A percentile compares a stretch with the other conserved stretches of the same genome.
These are phyloP conservation scores for Penicillium sp. DNA, from an alignment of 2,329 filamentous ascomycete genomes.

Conservation along the genomic window DNA sequence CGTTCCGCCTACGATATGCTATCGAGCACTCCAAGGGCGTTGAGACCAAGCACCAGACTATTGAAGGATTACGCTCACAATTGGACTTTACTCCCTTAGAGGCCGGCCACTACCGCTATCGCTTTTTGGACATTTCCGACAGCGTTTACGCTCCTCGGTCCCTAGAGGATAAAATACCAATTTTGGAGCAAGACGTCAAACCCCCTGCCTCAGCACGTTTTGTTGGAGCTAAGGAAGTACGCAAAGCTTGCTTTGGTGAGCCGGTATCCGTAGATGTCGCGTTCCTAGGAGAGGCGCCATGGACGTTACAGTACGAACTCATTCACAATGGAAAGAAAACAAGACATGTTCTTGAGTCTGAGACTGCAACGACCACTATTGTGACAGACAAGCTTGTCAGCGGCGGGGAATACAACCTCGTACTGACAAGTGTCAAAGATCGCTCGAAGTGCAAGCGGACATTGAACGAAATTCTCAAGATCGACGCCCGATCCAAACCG, in stretches of 20 bases:
- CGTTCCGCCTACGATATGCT: slow-evolving; percentile 82
- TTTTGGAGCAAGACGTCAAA: slow-evolving; percentile 87
- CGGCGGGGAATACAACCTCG: slow-evolving; percentile 88
- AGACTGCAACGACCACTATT: slow-evolving; percentile 69
- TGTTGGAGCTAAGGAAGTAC: slow-evolving; percentile 60
- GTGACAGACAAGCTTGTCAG: slow-evolving; percentile 74
- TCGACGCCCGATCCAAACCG: slow-evolving; percentile 84
- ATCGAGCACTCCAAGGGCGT: slow-evolving; percentile 66
- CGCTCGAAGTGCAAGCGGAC: slow-evolving; percentile 84
- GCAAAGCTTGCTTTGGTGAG: slow-evolving; percentile 81
- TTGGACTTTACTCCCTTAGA: slow-evolving; percentile 80
- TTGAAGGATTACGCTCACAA: slow-evolving; percentile 79
- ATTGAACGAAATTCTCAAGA: slow-evolving; percentile 81
- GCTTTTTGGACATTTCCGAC: slow-evolving; percentile 81
- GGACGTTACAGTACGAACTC: slow-evolving; percentile 88
- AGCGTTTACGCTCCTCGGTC: slow-evolving; percentile 73
- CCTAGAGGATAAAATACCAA: slow-evolving; percentile 64
- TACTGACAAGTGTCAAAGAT: slow-evolving; percentile 85
- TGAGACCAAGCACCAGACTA: slow-evolving; percentile 58
- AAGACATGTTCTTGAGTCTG: slow-evolving; percentile 69
- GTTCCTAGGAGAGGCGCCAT: slow-evolving; percentile 83
- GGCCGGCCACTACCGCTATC: slow-evolving; percentile 85
- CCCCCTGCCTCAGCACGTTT: slow-evolving; percentile 81
- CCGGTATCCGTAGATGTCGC: slow-evolving; percentile 74
- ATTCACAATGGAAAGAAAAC: slow-evolving; percentile 86